Base-by-base conservation (phyloP, 805 yeast species). In the Lipomyces anomalus region DNA sequence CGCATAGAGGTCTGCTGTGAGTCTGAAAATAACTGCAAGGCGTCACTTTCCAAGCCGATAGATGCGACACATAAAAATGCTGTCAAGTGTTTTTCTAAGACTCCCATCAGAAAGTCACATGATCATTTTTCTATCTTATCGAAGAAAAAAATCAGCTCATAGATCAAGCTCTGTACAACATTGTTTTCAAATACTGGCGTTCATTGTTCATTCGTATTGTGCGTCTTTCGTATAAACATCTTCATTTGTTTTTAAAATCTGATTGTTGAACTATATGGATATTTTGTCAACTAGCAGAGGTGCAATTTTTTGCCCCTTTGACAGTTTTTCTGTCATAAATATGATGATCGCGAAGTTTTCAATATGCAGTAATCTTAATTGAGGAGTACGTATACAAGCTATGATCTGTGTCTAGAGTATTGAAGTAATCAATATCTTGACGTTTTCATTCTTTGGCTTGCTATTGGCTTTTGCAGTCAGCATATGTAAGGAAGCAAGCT, bases 1-100 rank as follows among this genome's bases (percentile, higher is more conserved):
- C 44, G 48, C 13, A 42, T 53, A 23, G 61, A 57, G 36, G 36
- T 54, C 22, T 56, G 59, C 43, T 56, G 56, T 35, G 34, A 21
- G 26, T 36, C 53, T 6, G 16, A 39, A n/a, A 46, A 42, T 4
- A 13, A 20, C 38, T 51, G 43, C 28, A 24, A 11, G 11, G 16
- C 30, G 18, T 2, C 28, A 11, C 42, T n/a, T 22, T 26, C 21
- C 5, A 22, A 16, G 3, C 17, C 11, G 17, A 24, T 48, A 30
- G 49, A 44, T 24, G 48, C 50, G 16, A 40, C 42, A 21, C 51
- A 50, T 34, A 48, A 40, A 30, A 29, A 40, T 28, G 23, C 44
- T n/a, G 34, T 26, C 24, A 41, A 38, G 23, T 22, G 21, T 16
- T 9, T 45, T n/a, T 23, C 46, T 11, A 39, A 29, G 38, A 24